These are phyloP conservation scores for Alternaria triticimaculans DNA, from an alignment of 2,329 filamentous ascomycete species.

Conservation along the genomic window DNA sequence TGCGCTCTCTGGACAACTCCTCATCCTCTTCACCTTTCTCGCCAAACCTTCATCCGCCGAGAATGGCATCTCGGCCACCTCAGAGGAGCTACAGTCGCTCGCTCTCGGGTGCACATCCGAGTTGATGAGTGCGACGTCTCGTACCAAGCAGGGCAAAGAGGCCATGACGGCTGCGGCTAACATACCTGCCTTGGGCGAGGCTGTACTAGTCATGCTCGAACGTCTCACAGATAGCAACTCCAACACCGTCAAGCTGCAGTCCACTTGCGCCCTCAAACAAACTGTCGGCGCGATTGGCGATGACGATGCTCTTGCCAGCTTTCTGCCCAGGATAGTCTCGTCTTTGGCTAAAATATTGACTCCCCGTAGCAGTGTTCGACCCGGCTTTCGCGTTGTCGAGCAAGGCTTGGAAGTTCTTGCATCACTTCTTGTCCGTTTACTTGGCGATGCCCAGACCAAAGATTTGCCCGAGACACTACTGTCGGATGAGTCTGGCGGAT, in stretches of 20 bases:
- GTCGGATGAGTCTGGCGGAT: conserved; percentile 14
- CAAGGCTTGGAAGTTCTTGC: conserved; percentile 66
- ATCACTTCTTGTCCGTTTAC: conserved; percentile 51
- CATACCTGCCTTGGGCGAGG: conserved; percentile 81
- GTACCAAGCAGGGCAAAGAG: conserved; percentile 56
- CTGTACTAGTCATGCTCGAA: conserved; percentile 80
- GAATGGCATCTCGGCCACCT: conserved; percentile 55
- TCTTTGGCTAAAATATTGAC: conserved; percentile 77
- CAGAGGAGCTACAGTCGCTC: conserved; percentile 77
- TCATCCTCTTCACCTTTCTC: conserved; percentile 84
- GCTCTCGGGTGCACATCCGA: conserved; percentile 73
- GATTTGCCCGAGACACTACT: conserved; percentile 27
- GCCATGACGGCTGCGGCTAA: conserved; percentile 63
- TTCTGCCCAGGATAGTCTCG: conserved; percentile 88
- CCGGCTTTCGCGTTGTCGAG: conserved; percentile 69
- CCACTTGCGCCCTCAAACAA: conserved; percentile 68
- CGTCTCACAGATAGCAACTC: conserved; percentile 70
- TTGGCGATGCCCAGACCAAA: conserved; percentile 54
- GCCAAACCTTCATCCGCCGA: conserved; percentile 71
- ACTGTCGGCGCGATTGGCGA: conserved; percentile 72
- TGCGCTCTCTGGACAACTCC: conserved; percentile 79
- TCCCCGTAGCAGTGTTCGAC: conserved; percentile 67
- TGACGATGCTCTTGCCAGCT: conserved; percentile 77
- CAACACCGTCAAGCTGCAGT: conserved; percentile 72
- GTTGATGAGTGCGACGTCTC: conserved; percentile 67